Conservation (phyloP, 2,329 filamentous ascomycete genomes). For the Didymella pinodella region DNA sequence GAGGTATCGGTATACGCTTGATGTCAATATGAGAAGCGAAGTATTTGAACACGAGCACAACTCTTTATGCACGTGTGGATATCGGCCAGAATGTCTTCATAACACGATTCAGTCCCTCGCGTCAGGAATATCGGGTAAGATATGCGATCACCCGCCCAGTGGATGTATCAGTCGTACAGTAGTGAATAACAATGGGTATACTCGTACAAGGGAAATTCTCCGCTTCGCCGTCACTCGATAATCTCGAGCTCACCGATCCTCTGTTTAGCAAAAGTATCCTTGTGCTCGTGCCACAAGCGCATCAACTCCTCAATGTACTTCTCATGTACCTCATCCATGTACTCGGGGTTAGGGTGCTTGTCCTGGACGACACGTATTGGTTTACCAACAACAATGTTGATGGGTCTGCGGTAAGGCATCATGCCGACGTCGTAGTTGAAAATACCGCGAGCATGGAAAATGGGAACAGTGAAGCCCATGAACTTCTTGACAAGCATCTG, state of each 20-base stretch:
- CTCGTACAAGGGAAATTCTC: neutral
- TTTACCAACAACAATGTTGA: constrained; percentile 88
- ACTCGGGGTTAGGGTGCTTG: constrained; percentile 72
- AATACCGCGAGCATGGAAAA: constrained; percentile 88
- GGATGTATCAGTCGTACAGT: neutral
- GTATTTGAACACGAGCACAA: neutral
- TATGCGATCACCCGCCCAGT: neutral
- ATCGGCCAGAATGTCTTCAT: neutral
- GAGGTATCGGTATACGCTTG: no score
- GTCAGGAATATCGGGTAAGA: constrained; percentile 6
- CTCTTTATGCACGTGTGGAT: neutral
- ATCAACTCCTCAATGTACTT: constrained; percentile 79
- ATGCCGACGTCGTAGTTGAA: constrained; percentile 98
- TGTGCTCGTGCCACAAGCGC: constrained; percentile 78
- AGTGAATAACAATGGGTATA: neutral
- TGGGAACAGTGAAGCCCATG: constrained; percentile 90
- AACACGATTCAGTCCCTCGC: neutral
- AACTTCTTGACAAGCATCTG: constrained; percentile 86
- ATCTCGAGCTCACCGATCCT: constrained; percentile 73
- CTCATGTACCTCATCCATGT: constrained; percentile 81
- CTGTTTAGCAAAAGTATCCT: constrained; percentile 74
- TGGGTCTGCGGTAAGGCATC: constrained; percentile 87
- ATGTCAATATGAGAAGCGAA: neutral
- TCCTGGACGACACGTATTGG: constrained; percentile 75
- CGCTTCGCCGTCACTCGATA: constrained; percentile 57